These are phyloP conservation scores for Datisca glomerata DNA, from an alignment of 306 rosid genomes.

Conservation along the genomic window DNA sequence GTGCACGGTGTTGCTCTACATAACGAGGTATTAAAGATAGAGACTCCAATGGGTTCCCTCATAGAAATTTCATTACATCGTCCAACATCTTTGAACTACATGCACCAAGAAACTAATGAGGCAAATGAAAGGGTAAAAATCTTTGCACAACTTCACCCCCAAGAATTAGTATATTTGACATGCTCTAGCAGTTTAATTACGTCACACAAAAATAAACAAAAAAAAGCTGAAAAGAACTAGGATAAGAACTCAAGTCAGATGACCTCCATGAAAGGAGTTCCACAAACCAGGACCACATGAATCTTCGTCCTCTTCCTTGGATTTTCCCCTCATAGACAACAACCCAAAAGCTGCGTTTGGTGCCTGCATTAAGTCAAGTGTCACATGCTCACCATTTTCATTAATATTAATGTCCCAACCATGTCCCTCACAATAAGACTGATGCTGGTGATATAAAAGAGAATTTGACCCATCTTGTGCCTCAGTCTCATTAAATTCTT, in stretches of 20 bases:
- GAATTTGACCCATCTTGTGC: no score
- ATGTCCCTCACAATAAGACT: constrained; percentile 35
- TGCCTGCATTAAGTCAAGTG: constrained; percentile 33
- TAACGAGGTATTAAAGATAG: no score
- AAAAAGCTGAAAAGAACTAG: no score
- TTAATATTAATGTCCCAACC: constrained; percentile 23
- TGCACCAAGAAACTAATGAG: no score
- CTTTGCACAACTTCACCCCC: no score
- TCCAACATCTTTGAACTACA: no score
- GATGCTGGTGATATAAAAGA: constrained; percentile 34
- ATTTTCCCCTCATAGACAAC: constrained; percentile 18
- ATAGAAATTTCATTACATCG: no score
- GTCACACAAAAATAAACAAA: not conserved
- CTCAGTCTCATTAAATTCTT: constrained; percentile 22
- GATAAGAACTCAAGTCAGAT: not conserved
- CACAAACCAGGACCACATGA: constrained; percentile 24
- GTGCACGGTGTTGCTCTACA: no score
- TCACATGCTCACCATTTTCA: constrained; percentile 13
- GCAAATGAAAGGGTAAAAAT: no score
- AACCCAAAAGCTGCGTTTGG: constrained; percentile 24
- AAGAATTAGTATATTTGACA: no score
- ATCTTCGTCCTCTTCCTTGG: constrained; percentile 27
- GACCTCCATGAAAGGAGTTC: constrained; percentile 25
- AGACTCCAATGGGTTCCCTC: no score
- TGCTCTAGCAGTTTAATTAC: no score